phyloP scores from a whole-genome alignment of 2,329 filamentous ascomycete genomes.

The Ceratocystis colombiana region DNA sequence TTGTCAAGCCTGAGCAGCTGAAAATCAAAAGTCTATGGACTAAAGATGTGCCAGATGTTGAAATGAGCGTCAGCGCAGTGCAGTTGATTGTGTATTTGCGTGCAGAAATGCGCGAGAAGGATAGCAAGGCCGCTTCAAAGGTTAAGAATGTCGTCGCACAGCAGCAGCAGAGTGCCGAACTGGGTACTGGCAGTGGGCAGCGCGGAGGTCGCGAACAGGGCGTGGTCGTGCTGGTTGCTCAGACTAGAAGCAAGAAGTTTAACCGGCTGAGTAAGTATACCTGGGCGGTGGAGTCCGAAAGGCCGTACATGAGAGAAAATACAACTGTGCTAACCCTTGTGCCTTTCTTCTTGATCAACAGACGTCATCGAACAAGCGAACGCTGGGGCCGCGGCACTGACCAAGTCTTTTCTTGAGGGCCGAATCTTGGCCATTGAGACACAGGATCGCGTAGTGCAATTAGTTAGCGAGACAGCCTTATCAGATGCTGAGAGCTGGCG shows the following conservation, averaged over 20 bases:
- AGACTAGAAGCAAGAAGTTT: slow-evolving; percentile 80
- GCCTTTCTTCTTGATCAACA: slow-evolving; percentile 14
- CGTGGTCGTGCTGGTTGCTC: slow-evolving; percentile 73
- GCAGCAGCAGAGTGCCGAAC: slow-evolving; percentile 21
- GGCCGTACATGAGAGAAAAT: not conserved
- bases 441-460: slow-evolving; percentile 68
- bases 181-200: slow-evolving; percentile 30
- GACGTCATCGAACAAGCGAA: slow-evolving; percentile 75
- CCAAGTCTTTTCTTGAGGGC: slow-evolving; percentile 61
- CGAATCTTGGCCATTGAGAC: slow-evolving; percentile 84
- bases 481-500: slow-evolving; percentile 79
- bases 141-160: slow-evolving; percentile 32
- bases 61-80: slow-evolving; percentile 47
- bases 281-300: not conserved
- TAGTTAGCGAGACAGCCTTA: slow-evolving; percentile 62
- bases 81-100: slow-evolving; percentile 71
- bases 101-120: slow-evolving; percentile 69
- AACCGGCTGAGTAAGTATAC: slow-evolving; percentile 52
- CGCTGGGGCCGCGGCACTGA: slow-evolving; percentile 47
- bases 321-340: too few species aligned
- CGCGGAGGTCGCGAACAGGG: slow-evolving; percentile 46
- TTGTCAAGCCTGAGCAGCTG: slow-evolving; percentile 70
- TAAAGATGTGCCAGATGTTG: slow-evolving; percentile 64
- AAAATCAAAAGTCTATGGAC: slow-evolving; percentile 70
- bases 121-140: slow-evolving; percentile 48